Evolutionary conservation across 768 basidiomycete genomes (phyloP).

Genomic region (Kwoniella bestiolae): DNA sequence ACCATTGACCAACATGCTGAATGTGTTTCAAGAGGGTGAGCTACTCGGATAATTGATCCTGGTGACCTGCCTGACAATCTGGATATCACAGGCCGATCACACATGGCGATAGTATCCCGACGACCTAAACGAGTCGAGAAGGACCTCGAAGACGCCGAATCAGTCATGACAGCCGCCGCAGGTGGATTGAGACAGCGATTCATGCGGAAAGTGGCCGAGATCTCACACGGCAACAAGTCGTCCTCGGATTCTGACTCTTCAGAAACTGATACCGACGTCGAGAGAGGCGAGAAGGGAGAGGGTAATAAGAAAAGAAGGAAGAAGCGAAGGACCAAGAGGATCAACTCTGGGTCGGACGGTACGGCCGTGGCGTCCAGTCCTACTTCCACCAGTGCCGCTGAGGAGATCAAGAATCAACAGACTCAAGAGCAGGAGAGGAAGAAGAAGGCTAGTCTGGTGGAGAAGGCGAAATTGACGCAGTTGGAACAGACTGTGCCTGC

Average conservation of each 20-base stretch:
- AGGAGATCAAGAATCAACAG: slow-evolving; percentile 29
- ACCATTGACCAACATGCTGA: slow-evolving; percentile 78
- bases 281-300: slow-evolving; percentile 39
- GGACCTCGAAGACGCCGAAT: slow-evolving; percentile 49
- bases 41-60: too few species aligned
- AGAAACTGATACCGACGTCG: slow-evolving; percentile 29
- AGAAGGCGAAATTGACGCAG: slow-evolving; percentile 51
- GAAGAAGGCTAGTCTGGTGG: slow-evolving; percentile 47
- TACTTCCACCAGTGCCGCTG: slow-evolving; percentile 7
- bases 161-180: slow-evolving; percentile 78
- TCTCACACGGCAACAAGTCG: slow-evolving; percentile 65
- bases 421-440: slow-evolving; percentile 23
- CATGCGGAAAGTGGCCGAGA: slow-evolving; percentile 68
- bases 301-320: slow-evolving; percentile 49
- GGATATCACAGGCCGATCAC: slow-evolving; percentile 68
- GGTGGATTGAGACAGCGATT: slow-evolving; percentile 77
- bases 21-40: slow-evolving; percentile 78
- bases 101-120: slow-evolving; percentile 87
- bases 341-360: slow-evolving; percentile 7
- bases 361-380: slow-evolving; percentile 15
- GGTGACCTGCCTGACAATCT: too few species aligned
- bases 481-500: slow-evolving; percentile 86
- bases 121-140: slow-evolving; percentile 62
- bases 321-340: slow-evolving; percentile 8
- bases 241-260: slow-evolving; percentile 58